Base-by-base conservation (phyloP, 2,329 filamentous ascomycete species). In the Acrodontium crateriforme region DNA sequence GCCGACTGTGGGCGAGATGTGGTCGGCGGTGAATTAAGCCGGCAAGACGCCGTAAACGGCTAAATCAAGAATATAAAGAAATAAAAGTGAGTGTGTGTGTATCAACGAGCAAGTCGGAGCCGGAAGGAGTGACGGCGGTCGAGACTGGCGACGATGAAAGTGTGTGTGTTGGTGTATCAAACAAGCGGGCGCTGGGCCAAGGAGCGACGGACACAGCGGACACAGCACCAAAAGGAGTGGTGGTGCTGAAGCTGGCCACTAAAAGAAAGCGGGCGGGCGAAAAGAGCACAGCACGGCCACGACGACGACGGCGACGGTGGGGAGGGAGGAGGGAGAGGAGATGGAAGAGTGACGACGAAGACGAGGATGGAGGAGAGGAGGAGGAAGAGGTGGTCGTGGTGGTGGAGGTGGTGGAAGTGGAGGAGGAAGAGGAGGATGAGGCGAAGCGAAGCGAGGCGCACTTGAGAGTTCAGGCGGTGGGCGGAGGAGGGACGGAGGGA, bases 221-320 rank as follows among this genome's bases (percentile, higher is more conserved):
- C 32, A 36, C 39, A 42, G 40, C 45, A 44, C 39, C 45, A 46
- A 37, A 49, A 46, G 35, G 46, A 48, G 39, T 46, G 46, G 40
- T 45, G 44, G 41, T 41, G 41, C 39, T 39, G 31, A 17, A 22
- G 24, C 18, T 18, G 31, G 21, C 24, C 27, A 29, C 26, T 22
- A 28, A 27, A 24, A 22, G 26, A 26, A 24, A 30, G 22, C 20
- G 29, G 13, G 32, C 30, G 28, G 27, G 27, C 18, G 24, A 31
- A 28, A 19, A 27, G 11, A 31, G 30, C 24, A 30, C n/a, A 22
- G 27, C 19, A 23, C 24, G 9, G 25, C 16, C 27, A 26, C 22
- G 25, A 26, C 24, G 32, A 22, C 22, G 33, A 25, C 25, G 25
- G 34, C 19, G 27, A 31, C 30, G 32, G 12, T 28, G 30, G 22